Evolutionary conservation across 2,329 filamentous ascomycete species (phyloP).

Genomic region (Fusarium metavorans): DNA sequence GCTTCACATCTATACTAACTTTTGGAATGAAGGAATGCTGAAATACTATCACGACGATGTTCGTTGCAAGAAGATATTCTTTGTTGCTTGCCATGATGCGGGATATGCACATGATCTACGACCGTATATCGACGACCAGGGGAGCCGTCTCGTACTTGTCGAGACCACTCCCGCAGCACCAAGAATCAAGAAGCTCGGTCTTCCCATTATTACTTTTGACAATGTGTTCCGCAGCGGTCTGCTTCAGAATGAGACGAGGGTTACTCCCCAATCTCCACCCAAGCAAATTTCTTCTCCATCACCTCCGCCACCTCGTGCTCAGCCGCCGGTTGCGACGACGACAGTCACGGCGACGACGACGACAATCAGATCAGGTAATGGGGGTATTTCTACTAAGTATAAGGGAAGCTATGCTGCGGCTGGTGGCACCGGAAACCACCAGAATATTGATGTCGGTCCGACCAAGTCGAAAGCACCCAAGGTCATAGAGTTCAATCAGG

Average conservation of each 20-base stretch:
- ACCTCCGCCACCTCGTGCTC: not conserved
- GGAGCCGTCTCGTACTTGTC: not conserved
- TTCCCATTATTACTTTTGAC: not conserved
- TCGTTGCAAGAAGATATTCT: conserved; percentile 1
- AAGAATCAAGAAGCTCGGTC: not conserved
- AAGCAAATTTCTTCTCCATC: not conserved
- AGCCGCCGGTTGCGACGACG: not conserved
- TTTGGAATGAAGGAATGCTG: not conserved
- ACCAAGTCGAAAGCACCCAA: not conserved
- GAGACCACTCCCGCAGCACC: not conserved
- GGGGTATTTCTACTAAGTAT: not conserved
- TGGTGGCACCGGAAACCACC: not conserved
- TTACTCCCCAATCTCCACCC: not conserved
- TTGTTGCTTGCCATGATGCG: not conserved
- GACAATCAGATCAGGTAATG: not conserved
- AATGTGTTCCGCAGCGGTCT: not conserved
- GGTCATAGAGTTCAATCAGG: not conserved
- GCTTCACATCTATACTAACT: not conserved
- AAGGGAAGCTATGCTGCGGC: not conserved
- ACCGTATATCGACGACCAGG: not conserved
- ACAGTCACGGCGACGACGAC: not conserved
- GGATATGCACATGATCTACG: not conserved
- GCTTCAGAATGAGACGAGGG: not conserved
- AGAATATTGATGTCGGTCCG: not conserved
- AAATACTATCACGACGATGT: not conserved